Evolutionary conservation across 2,329 filamentous ascomycete species (phyloP), one percentile per base, ranked within the genome.

Genomic region (Fusarium irregulare): DNA sequence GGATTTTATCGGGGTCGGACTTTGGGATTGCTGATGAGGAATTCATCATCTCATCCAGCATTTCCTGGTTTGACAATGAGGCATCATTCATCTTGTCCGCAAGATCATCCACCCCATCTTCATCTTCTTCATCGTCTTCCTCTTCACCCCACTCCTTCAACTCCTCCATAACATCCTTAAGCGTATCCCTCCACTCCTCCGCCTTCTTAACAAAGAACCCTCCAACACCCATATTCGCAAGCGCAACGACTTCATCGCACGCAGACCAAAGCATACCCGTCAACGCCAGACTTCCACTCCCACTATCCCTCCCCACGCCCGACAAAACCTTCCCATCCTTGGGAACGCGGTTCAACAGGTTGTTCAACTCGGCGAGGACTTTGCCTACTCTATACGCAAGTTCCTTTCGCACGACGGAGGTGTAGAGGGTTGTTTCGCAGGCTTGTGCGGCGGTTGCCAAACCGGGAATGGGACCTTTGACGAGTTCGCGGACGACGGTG

Each of bases 121-220:
- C 83, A 34, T 81, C 82, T 25, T 86, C 84, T 1, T 86, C 84
- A 0, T 89, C 89, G 1, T 88, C 87, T 12, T 88, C 86, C 73
- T 93, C 91, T 2, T 93, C 92, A 21, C 91, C 89, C 93, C 94
- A 98, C 73, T 95, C 93, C 77, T 93, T 93, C 70, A 98, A 79
- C 81, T 98, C 95, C 67, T 92, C 88, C 72, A 97, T 87, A 0
- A 93, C 92, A 81, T 98, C 95, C 73, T 92, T 88, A 25, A 98
- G 82, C 4, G 92, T 88, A 59, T 92, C 92, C 42, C 89, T 84
- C 80, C 91, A 93, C 77, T 94, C 86, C 72, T 93, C 88, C 3
- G 91, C 91, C 76, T 91, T 94, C 71, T 86, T 84, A 1, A 92
- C 85, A 48, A 95, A 85, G 60, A 94, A 83, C 0, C 91, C 92